Evolutionary conservation across 352 stramenopile species (phyloP).

Genomic region (Aphanomyces cochlioides): DNA sequence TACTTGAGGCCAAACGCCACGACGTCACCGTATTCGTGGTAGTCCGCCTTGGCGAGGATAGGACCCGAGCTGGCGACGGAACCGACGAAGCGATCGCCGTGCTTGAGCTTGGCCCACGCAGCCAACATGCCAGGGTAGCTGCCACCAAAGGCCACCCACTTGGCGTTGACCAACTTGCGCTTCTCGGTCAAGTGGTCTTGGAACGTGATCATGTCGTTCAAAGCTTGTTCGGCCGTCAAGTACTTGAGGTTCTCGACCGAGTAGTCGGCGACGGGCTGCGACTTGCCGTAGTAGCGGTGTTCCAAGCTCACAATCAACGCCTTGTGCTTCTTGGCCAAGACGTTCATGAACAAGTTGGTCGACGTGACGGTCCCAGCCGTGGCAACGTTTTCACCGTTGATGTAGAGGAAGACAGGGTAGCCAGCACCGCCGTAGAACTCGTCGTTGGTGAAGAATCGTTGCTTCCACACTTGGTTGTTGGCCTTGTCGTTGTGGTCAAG

Average conservation of each 20-base stretch:
- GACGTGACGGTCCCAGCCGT: constrained; percentile 44
- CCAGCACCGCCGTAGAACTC: constrained; percentile 50
- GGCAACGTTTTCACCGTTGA: constrained; percentile 58
- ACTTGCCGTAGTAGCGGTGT: constrained; percentile 86
- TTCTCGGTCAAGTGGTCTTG: constrained; percentile 47
- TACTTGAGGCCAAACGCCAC: constrained; percentile 75
- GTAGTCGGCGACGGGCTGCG: constrained; percentile 62
- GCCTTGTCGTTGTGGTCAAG: constrained; percentile 18
- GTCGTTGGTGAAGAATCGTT: constrained; percentile 72
- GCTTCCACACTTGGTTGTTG: constrained; percentile 33
- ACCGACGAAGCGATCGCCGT: constrained; percentile 1
- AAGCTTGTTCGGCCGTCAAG: constrained; percentile 79
- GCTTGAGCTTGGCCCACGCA: constrained; percentile 54
- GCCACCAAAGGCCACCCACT: constrained; percentile 75
- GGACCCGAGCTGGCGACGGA: constrained; percentile 53
- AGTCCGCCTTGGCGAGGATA: constrained; percentile 63
- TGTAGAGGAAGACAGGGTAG: constrained; percentile 78
- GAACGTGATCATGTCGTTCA: constrained; percentile 79
- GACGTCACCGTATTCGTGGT: constrained; percentile 66
- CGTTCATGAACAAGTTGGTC: constrained; percentile 58
- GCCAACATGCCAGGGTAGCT: constrained; percentile 80
- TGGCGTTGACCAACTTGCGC: constrained; percentile 40
- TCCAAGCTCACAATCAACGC: constrained; percentile 71
- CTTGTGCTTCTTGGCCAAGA: constrained; percentile 52
- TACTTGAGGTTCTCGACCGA: constrained; percentile 68